phyloP scores from a whole-genome alignment of 164 flowering plant genomes.

The Kingdonia uniflora region DNA sequence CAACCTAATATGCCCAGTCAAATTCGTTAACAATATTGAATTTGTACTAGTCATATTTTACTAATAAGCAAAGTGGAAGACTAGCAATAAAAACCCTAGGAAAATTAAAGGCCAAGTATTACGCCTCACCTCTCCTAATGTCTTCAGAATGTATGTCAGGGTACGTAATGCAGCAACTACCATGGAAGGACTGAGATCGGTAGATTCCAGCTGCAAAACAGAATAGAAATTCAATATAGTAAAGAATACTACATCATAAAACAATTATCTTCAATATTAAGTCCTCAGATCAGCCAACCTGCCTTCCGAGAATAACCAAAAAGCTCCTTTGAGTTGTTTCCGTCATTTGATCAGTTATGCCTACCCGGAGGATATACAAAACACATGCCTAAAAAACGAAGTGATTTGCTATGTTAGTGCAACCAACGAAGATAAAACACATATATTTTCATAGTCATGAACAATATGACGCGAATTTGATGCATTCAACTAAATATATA shows the following conservation, averaged over 20 bases:
- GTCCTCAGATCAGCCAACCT: slow-evolving; percentile 32
- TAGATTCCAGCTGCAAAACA: slow-evolving; percentile 60
- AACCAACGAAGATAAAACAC: neutral
- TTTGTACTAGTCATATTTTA: no score
- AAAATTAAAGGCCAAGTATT: neutral
- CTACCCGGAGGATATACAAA: slow-evolving; percentile 82
- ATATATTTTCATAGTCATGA: neutral
- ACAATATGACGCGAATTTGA: no score
- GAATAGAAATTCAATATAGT: neutral
- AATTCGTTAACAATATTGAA: no score
- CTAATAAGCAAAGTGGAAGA: no score
- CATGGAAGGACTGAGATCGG: slow-evolving; percentile 58
- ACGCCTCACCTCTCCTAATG: slow-evolving; percentile 76
- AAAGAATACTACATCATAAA: neutral
- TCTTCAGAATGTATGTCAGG: slow-evolving; percentile 58
- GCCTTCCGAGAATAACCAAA: slow-evolving; percentile 67
- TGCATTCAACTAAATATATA: no score
- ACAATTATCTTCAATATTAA: neutral
- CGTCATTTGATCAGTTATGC: slow-evolving; percentile 86
- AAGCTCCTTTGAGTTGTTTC: slow-evolving; percentile 85
- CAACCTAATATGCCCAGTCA: no score
- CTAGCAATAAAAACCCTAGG: no score
- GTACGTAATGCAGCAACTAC: slow-evolving; percentile 69
- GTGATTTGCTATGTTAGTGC: neutral
- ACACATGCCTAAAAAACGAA: slow-evolving; percentile 72